Conservation (phyloP, 176 grass and related monocot species). For the Rhipidocladum racemiflorum region DNA sequence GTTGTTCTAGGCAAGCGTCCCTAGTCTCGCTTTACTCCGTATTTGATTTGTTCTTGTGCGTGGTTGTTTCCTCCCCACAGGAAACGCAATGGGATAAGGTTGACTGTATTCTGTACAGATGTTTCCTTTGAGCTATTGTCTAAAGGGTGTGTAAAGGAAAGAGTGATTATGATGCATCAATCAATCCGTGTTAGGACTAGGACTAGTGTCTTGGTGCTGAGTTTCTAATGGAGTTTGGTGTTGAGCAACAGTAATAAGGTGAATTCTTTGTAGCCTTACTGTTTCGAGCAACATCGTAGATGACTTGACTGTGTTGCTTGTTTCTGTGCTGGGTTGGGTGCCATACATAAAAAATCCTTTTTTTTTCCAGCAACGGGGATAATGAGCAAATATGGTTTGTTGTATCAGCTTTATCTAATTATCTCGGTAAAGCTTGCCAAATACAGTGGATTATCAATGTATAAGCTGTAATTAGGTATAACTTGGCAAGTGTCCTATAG, state of each 20-base stretch:
- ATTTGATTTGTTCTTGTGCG: background rate
- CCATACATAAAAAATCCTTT: background rate
- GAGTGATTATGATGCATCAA: no score
- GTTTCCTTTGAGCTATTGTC: background rate
- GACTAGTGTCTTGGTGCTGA: no score
- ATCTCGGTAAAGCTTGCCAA: no score
- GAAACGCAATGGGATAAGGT: background rate
- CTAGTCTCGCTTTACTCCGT: background rate
- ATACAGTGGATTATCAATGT: no score
- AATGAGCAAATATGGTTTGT: background rate
- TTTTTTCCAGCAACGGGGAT: background rate
- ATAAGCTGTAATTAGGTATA: background rate
- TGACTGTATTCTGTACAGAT: background rate
- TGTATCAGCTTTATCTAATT: background rate
- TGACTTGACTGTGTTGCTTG: background rate
- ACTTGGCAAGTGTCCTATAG: no score
- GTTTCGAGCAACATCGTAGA: background rate
- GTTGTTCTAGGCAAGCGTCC: background rate
- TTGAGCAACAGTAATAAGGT: background rate
- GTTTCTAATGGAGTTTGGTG: background rate
- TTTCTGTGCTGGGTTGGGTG: background rate
- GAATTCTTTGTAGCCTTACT: background rate
- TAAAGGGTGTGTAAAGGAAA: background rate
- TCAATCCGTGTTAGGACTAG: no score
- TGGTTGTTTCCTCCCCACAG: background rate